phyloP scores from a whole-genome alignment of 2,329 filamentous ascomycete species.

The Trichothecium roseum region DNA sequence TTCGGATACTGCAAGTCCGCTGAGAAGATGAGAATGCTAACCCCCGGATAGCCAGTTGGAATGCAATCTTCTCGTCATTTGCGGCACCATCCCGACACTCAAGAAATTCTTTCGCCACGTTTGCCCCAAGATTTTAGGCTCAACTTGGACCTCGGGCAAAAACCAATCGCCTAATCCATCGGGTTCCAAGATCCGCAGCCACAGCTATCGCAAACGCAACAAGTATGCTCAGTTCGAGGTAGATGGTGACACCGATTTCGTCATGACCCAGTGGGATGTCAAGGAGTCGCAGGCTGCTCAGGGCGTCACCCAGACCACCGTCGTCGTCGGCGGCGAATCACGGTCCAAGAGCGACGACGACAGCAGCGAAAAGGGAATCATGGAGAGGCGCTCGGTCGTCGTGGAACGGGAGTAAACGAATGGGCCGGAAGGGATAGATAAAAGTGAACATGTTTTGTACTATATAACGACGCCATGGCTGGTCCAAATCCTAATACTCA shows the following conservation, averaged over 20 bases:
- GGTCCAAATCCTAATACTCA: too few species aligned
- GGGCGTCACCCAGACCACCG: not conserved
- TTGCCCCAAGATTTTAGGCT: conserved; percentile 19
- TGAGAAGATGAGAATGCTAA: not conserved
- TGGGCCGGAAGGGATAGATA: too few species aligned
- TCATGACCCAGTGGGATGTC: not conserved
- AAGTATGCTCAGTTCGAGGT: not conserved
- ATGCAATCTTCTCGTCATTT: conserved; percentile 28
- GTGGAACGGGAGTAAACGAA: too few species aligned
- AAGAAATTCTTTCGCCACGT: conserved; percentile 27
- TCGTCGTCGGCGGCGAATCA: not conserved
- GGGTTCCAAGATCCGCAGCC: not conserved
- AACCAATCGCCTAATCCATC: not conserved
- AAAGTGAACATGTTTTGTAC: too few species aligned
- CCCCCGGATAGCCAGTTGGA: conserved; percentile 17
- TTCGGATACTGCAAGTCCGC: not conserved
- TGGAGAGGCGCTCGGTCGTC: conserved; percentile 11
- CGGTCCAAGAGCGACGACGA: not conserved
- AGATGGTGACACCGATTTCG: not conserved
- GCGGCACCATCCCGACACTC: conserved; percentile 27
- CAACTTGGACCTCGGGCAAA: not conserved
- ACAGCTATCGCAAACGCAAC: not conserved
- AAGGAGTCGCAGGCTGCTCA: too few species aligned
- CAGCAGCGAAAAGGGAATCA: not conserved
- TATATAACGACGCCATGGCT: too few species aligned